Percentiles rank a stretch among this genome's conserved stretches.
Evolutionary conservation across 768 basidiomycete genomes (phyloP).

Genomic region (Roridomyces roridus): DNA sequence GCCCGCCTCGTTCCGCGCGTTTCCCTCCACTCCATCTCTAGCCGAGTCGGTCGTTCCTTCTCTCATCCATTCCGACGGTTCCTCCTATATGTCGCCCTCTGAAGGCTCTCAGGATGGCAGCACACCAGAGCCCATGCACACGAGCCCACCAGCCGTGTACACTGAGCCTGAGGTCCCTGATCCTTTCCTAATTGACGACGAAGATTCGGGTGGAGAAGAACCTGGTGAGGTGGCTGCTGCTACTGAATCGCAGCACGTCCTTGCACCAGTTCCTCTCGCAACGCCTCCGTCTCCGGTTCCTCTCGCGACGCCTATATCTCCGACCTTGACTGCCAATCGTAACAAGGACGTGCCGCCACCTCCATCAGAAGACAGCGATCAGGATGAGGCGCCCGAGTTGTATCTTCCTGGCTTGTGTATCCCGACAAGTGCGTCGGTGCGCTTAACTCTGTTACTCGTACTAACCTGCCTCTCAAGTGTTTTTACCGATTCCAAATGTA

Average conservation of each 20-base stretch:
- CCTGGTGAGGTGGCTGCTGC: conserved; percentile 26
- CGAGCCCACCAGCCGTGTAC: conserved; percentile 34
- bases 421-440: conserved; percentile 51
- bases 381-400: conserved; percentile 61
- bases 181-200: conserved; percentile 68
- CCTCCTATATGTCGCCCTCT: neutral
- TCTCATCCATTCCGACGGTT: no score
- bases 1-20: no score
- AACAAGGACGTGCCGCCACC: conserved; percentile 65
- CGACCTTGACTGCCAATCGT: conserved; percentile 48
- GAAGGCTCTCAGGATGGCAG: conserved; percentile 40
- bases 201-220: conserved; percentile 43
- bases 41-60: no score
- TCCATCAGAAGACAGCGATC: conserved; percentile 47
- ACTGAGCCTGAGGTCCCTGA: conserved; percentile 60
- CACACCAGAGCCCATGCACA: conserved; percentile 56
- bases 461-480: conserved; percentile 47
- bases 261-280: conserved; percentile 49
- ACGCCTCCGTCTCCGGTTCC: conserved; percentile 26
- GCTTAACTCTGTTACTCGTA: no score
- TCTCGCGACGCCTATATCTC: conserved; percentile 30
- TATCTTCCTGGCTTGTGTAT: conserved; percentile 73
- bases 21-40: no score
- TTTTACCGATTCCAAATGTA: conserved; percentile 90
- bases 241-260: conserved; percentile 41